A percentile compares a stretch with the other conserved stretches of the same genome.
Conservation (phyloP, 2,329 filamentous ascomycete genomes). For the Colletotrichum tanaceti region DNA sequence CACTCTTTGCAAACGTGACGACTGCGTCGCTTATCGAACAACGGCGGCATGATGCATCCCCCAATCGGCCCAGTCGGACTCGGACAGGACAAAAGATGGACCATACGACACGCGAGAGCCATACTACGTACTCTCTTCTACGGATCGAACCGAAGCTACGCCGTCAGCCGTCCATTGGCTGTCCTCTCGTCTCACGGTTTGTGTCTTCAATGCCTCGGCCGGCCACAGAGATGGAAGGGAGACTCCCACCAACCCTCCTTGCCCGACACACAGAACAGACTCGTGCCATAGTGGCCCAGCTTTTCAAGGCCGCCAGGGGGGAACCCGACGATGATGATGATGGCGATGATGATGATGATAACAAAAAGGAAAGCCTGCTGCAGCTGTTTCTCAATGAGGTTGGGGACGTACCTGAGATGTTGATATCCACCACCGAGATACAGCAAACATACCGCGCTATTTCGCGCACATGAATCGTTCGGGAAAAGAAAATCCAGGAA, state of each 20-base stretch:
- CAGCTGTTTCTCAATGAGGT: not conserved
- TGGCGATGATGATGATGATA: no score
- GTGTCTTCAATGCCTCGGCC: slow-evolving; percentile 20
- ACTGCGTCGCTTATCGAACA: not conserved
- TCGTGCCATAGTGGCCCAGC: no score
- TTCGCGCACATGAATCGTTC: not conserved
- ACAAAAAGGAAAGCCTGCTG: not conserved
- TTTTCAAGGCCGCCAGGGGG: no score
- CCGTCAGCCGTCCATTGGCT: no score
- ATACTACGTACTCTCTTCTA: not conserved
- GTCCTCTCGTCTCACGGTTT: slow-evolving; percentile 4
- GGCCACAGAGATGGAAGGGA: not conserved
- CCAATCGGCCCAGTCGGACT: not conserved
- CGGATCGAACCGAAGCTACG: not conserved
- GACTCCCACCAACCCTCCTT: not conserved
- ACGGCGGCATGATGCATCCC: not conserved
- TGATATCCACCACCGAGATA: not conserved
- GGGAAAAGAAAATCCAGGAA: not conserved
- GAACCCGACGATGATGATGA: no score
- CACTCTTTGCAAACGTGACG: not conserved
- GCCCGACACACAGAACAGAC: not conserved
- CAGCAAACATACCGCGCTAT: not conserved
- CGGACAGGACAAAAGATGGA: not conserved
- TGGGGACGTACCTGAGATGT: not conserved
- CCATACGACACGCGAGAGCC: not conserved